Percentiles rank a stretch among this genome's conserved stretches.
Evolutionary conservation across 345 rosid genomes (phyloP).

Genomic region (Triadica sebifera): DNA sequence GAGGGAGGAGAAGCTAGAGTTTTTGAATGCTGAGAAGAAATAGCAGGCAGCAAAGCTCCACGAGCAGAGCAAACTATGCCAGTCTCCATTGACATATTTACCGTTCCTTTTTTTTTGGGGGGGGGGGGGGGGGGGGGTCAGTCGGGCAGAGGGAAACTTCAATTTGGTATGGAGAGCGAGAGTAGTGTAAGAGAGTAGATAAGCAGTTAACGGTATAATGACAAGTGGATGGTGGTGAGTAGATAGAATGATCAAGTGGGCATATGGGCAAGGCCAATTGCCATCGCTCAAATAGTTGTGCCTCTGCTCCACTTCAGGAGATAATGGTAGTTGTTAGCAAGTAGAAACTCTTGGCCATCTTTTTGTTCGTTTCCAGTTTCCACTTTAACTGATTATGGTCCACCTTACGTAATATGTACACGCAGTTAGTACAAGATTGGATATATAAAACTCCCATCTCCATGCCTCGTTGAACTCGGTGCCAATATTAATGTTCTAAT

Average conservation of each 20-base stretch:
- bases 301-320: slow-evolving; percentile 26
- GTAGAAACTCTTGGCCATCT: neutral
- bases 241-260: slow-evolving; percentile 28
- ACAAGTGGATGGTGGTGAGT: slow-evolving; percentile 38
- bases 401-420: neutral
- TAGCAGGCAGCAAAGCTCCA: slow-evolving; percentile 58
- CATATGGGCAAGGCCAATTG: slow-evolving; percentile 22
- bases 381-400: neutral
- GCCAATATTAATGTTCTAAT: neutral
- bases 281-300: slow-evolving; percentile 44
- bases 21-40: slow-evolving; percentile 71
- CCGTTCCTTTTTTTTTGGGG: neutral
- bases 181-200: slow-evolving; percentile 24
- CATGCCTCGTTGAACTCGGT: neutral
- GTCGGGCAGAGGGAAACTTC: slow-evolving; percentile 2
- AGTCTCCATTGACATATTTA: slow-evolving; percentile 53
- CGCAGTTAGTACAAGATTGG: neutral
- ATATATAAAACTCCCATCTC: neutral
- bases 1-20: slow-evolving; percentile 56
- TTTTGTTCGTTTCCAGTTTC: neutral
- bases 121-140: no score
- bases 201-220: slow-evolving; percentile 34
- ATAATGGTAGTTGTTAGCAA: slow-evolving; percentile 15
- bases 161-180: neutral
- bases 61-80: slow-evolving; percentile 60